Evolutionary conservation across 306 rosid genomes (phyloP), one percentile per base, ranked within the genome.

Genomic region (Pachyrhizus erosus): DNA sequence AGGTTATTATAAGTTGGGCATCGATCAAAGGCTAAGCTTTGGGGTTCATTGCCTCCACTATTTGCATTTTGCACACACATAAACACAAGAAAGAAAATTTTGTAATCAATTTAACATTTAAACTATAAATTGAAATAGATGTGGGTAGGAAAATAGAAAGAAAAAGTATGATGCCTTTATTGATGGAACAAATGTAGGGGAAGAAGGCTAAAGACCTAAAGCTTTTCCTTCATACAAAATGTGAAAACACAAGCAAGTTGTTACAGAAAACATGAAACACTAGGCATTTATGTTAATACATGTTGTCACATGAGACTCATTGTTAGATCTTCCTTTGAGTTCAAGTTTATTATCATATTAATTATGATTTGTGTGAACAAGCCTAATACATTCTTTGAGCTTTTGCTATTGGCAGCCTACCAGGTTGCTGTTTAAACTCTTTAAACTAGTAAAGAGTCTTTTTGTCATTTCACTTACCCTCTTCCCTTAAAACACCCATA

Each of bases 21-120:
- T 95, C 97, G 0, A 97, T 97, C 91, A 93, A 78, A 15, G 98
- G 99, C 66, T 95, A 95, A 0, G 96, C 98, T 55, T 95, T 95
- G 2, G 98, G 92, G 82, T 93, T 93, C 62, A 91, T 97, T 78
- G 89, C 84, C 66, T 93, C 99, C 78, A 87, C 97, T 1, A 95
- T 89, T 95, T 93, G 91, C 89, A 76, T 20, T 52, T 67, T 51
- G 15, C 80, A 51, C 33, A n/a, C 0, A 51, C 24, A 42, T 9
- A 43, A 9, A 67, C 34, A 67, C 15, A 45, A 14, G 0, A 27
- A 42, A 34, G 18, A 20, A 51, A 17, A 34, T 29, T 23, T 7
- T 12, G 51, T 15, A 61, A 34, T 21, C 4, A 39, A 3, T 4
- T 4, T 9, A 1, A 7, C 0, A 11, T 5, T 62, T 1, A 7